Conservation (phyloP, 73 alveolate genomes). For the Symbiodinium pilosum region DNA sequence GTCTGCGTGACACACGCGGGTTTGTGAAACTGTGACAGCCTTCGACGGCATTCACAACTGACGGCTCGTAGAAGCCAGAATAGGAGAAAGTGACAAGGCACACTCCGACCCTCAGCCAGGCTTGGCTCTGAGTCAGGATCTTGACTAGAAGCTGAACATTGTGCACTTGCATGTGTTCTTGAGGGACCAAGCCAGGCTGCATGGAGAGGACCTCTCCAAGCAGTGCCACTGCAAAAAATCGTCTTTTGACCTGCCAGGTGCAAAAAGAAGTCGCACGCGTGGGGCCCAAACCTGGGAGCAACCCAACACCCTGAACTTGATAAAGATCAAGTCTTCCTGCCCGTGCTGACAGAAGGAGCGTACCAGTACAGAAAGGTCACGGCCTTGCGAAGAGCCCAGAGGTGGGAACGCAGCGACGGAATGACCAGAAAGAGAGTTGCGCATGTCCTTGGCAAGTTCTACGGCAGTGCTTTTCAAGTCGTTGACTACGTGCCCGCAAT, state of each 20-base stretch:
- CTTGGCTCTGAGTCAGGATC: no score
- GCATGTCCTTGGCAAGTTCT: constrained; percentile 32
- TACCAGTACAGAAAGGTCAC: not conserved
- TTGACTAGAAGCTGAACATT: no score
- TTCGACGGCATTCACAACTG: constrained; percentile 93
- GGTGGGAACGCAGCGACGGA: constrained; percentile 78
- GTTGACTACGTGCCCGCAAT: not conserved
- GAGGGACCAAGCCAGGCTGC: no score
- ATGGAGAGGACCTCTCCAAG: constrained; percentile 91
- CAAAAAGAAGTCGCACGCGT: no score
- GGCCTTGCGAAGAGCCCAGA: constrained; percentile 90
- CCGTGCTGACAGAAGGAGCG: no score
- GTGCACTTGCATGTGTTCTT: no score
- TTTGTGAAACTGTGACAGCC: not conserved
- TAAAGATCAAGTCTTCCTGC: not conserved
- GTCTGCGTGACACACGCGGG: not conserved
- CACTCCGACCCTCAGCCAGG: constrained; percentile 57
- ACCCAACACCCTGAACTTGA: not conserved
- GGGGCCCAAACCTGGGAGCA: not conserved
- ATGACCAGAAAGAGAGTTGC: constrained; percentile 70
- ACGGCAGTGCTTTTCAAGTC: not conserved
- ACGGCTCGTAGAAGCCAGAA: constrained; percentile 92
- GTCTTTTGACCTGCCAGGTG: constrained; percentile 76
- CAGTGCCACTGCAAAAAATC: constrained; percentile 73
- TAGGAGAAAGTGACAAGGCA: constrained; percentile 93